A percentile compares a stretch with the other conserved stretches of the same genome.
Evolutionary conservation across 495 filamentous ascomycete genomes (phyloP).

Genomic region (Trichoderma asperelloides): DNA sequence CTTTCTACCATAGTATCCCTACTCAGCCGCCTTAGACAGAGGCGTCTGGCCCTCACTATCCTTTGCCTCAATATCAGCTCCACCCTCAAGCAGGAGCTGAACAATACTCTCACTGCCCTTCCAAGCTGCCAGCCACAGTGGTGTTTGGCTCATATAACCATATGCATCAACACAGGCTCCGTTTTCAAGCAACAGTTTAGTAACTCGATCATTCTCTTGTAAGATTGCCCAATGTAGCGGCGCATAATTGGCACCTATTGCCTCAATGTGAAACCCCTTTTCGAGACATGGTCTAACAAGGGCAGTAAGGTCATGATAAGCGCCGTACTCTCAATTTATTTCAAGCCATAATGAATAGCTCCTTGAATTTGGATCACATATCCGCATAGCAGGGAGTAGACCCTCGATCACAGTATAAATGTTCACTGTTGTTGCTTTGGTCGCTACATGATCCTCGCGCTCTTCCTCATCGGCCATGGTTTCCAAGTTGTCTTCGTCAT

Average conservation of each 20-base stretch:
- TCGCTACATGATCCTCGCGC: too few species aligned
- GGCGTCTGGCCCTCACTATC: background rate
- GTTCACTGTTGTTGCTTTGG: too few species aligned
- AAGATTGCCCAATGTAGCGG: background rate
- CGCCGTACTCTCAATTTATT: background rate
- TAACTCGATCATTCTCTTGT: background rate
- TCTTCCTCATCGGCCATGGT: too few species aligned
- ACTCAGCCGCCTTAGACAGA: background rate
- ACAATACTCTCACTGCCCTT: background rate
- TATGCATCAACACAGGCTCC: too few species aligned
- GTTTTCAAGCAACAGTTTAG: background rate
- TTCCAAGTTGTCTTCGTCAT: too few species aligned
- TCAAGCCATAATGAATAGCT: background rate
- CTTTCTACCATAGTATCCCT: background rate
- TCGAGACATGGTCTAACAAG: background rate
- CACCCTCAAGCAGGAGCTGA: background rate
- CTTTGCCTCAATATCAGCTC: background rate
- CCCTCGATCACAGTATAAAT: too few species aligned
- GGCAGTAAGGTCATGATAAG: background rate
- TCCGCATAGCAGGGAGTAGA: background rate
- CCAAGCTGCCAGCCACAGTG: background rate
- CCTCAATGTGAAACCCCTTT: background rate
- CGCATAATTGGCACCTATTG: background rate
- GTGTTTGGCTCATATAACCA: background rate
- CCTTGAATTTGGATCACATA: constrained; percentile 3